phyloP scores from a whole-genome alignment of 371 early-diverging fungal species.

The Synchytrium microbalum region DNA sequence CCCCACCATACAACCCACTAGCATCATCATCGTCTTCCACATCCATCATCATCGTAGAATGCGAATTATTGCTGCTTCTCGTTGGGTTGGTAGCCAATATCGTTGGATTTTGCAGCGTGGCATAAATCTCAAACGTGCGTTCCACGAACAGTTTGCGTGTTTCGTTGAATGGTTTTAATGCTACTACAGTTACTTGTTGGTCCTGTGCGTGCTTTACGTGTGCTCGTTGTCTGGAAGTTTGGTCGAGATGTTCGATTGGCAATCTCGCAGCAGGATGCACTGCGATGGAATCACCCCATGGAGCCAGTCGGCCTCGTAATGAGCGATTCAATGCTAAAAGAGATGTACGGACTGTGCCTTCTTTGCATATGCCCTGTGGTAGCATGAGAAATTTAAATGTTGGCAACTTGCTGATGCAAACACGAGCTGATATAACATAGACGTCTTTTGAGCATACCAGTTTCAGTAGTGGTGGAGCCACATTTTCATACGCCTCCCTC shows the following conservation, averaged over 20 bases:
- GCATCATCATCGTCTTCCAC: not conserved
- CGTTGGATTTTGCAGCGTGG: not conserved
- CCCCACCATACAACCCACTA: not conserved
- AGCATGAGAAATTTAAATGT: not conserved
- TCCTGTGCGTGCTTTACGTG: not conserved
- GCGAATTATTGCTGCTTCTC: not conserved
- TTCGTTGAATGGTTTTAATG: not conserved
- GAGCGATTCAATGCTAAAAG: not conserved
- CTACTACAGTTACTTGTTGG: not conserved
- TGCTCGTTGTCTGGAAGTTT: not conserved
- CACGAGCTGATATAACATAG: not conserved
- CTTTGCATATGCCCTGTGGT: not conserved
- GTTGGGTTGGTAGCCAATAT: no score
- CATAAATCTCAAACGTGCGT: not conserved
- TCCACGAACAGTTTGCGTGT: not conserved
- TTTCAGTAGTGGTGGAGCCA: not conserved
- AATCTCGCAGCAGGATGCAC: not conserved
- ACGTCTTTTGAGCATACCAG: not conserved
- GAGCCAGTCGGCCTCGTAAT: not conserved
- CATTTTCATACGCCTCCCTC: not conserved
- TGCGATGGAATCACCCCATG: not conserved
- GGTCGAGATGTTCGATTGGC: not conserved
- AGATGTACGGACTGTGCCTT: not conserved
- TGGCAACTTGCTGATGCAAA: no score
- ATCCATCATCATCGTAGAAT: not conserved